A percentile compares a stretch with the other conserved stretches of the same genome.
phyloP scores from a whole-genome alignment of 2,329 filamentous ascomycete species.

The Nemania sp. region DNA sequence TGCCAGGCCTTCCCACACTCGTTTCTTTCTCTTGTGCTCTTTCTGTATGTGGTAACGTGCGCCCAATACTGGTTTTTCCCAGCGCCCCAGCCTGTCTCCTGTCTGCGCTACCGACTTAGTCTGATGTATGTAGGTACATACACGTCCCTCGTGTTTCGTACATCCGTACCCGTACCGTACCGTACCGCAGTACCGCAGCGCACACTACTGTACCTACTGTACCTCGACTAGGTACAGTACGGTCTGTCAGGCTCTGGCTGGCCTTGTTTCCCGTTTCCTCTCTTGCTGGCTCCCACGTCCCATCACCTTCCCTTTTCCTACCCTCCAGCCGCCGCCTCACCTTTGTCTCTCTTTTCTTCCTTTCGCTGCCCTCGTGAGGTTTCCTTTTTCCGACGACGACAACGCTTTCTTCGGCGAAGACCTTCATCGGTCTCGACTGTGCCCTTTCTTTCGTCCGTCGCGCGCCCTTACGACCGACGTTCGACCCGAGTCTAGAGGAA shows the following conservation, averaged over 20 bases:
- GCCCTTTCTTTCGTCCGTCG: slow-evolving; percentile 42
- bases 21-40: slow-evolving; percentile 22
- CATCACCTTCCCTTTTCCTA: slow-evolving; percentile 42
- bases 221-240: no score
- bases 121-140: not conserved
- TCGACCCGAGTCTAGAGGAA: slow-evolving; percentile 44
- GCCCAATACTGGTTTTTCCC: not conserved
- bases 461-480: slow-evolving; percentile 42
- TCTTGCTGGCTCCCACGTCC: slow-evolving; percentile 38
- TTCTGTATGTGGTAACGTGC: slow-evolving; percentile 34
- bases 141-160: slow-evolving; percentile 12
- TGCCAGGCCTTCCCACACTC: slow-evolving; percentile 12
- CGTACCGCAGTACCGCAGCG: slow-evolving; percentile 4
- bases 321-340: slow-evolving; percentile 49
- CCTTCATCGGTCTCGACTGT: slow-evolving; percentile 44
- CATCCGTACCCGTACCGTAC: slow-evolving; percentile 27
- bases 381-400: slow-evolving; percentile 49
- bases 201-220: no score
- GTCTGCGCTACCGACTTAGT: no score
- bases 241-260: slow-evolving; percentile 24
- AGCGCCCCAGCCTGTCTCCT: not conserved
- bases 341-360: slow-evolving; percentile 50
- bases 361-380: slow-evolving; percentile 52
- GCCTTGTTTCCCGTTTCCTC: slow-evolving; percentile 50
- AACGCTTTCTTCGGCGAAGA: slow-evolving; percentile 47